Evolutionary conservation across 768 basidiomycete genomes (phyloP).

Genomic region (Strobilomyces confusus): DNA sequence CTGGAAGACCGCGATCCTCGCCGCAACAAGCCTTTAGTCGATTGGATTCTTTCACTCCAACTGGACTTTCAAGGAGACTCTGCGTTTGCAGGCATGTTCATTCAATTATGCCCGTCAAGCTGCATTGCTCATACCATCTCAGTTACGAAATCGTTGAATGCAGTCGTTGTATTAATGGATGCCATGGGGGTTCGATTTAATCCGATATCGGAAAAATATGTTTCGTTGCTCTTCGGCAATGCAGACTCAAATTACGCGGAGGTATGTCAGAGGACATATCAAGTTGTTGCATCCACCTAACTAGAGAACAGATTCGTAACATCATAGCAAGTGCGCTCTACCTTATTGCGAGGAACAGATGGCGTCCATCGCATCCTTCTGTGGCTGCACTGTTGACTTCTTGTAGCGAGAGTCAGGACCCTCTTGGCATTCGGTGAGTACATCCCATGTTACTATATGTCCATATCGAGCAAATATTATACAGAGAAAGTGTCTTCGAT

Average conservation of each 20-base stretch:
- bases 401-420: constrained; percentile 49
- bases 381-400: constrained; percentile 51
- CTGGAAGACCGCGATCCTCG: constrained; percentile 77
- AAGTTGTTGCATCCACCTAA: neutral
- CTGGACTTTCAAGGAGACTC: constrained; percentile 84
- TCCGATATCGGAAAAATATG: constrained; percentile 61
- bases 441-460: neutral
- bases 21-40: constrained; percentile 63
- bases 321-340: constrained; percentile 66
- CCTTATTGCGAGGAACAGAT: constrained; percentile 53
- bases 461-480: constrained; percentile 2
- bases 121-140: constrained; percentile 11
- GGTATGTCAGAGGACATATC: constrained; percentile 36
- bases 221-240: constrained; percentile 68
- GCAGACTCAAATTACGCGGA: constrained; percentile 83
- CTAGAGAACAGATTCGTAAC: constrained; percentile 51
- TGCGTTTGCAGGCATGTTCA: constrained; percentile 72
- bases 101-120: neutral
- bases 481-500: constrained; percentile 54
- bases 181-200: constrained; percentile 64
- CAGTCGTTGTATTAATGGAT: constrained; percentile 65
- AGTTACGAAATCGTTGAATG: constrained; percentile 76
- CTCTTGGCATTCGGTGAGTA: constrained; percentile 56
- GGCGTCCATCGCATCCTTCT: constrained; percentile 65
- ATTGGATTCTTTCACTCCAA: constrained; percentile 73